Base-by-base conservation (phyloP, 2,329 filamentous ascomycete genomes). In the Paradendryphiella salina region DNA sequence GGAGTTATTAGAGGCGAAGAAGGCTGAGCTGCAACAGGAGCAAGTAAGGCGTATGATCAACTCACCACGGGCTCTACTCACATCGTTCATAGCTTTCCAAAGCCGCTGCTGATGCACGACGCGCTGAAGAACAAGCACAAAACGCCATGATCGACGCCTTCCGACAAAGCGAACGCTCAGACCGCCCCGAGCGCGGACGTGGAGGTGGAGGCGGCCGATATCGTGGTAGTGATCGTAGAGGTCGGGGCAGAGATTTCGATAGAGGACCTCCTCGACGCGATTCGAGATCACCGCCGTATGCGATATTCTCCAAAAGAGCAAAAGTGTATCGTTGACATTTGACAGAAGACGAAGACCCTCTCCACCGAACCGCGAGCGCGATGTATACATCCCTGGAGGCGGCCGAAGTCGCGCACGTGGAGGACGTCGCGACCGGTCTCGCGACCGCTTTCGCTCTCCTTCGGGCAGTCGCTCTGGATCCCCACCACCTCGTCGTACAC, bases 1-100 rank as follows among this genome's bases (percentile, higher is more conserved):
- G 73, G 92, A 96, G 74, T 80, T 99, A 34, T 77, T 99, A 2
- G 94, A 99, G 72, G 92, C 93, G 0, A 99, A 99, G 80, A 99
- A 97, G 76, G 77, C 89, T 36, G 94, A 99, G 74, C 79, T 99
- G 39, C 90, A 94, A 56, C 90, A 96, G 74, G 91, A 96, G 75
- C 96, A 96, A 86, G 93, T 95, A 72, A 28, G 70, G 48, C 20
- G 26, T 14, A 10, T 14, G 21, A 32, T 32, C 5, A 14, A 9
- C 21, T 14, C 32, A 26, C 11, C 32, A 28, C n/a, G 18, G 20
- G 18, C 41, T 43, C 32, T 34, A 50, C 69, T 72, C 64, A 64
- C 48, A 23, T n/a, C 26, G 13, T 32, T 14, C 34, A 92, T 87
- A 95, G 67, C 88, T 90, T 29, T 90, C 94, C 61, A 88, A 86